Percentiles rank a stretch among this genome's conserved stretches.
Conservation (phyloP, 2,329 filamentous ascomycete genomes). For the Beauveria medogensis region DNA sequence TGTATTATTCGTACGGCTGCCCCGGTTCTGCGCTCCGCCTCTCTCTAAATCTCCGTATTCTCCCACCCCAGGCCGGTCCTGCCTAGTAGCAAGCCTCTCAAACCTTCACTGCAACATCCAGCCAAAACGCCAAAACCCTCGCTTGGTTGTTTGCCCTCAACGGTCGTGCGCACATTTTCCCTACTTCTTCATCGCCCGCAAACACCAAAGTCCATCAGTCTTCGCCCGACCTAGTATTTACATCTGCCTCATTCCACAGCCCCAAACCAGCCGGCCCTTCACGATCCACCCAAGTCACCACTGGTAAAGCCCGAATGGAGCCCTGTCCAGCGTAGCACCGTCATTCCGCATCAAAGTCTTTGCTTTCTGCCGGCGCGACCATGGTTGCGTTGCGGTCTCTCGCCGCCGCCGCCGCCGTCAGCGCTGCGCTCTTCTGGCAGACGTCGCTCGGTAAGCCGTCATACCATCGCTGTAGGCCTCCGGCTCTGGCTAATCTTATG, state of each 20-base stretch:
- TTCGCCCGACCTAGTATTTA: neutral
- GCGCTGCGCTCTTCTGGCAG: conserved; percentile 23
- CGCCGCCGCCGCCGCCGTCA: conserved; percentile 20
- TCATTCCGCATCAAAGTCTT: neutral
- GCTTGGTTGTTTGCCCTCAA: neutral
- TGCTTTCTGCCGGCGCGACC: conserved; percentile 9
- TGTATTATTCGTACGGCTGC: neutral
- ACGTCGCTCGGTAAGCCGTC: conserved; percentile 23
- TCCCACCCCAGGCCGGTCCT: neutral
- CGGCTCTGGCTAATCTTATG: neutral
- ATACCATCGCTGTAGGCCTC: neutral
- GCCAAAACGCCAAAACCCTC: neutral
- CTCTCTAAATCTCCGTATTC: neutral
- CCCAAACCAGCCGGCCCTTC: neutral
- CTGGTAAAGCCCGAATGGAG: conserved; percentile 1
- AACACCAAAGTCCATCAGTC: neutral
- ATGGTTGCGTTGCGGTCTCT: conserved; percentile 28
- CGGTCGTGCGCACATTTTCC: neutral
- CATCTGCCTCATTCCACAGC: neutral
- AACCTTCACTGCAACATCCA: conserved; percentile 5
- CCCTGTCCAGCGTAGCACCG: neutral
- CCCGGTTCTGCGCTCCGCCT: neutral
- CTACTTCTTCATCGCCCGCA: neutral
- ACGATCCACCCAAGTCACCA: neutral
- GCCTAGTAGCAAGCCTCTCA: neutral